A percentile compares a stretch with the other conserved stretches of the same genome.
phyloP scores from a whole-genome alignment of 192 early-diverging fungal species.

The Entomortierella parvispora region DNA sequence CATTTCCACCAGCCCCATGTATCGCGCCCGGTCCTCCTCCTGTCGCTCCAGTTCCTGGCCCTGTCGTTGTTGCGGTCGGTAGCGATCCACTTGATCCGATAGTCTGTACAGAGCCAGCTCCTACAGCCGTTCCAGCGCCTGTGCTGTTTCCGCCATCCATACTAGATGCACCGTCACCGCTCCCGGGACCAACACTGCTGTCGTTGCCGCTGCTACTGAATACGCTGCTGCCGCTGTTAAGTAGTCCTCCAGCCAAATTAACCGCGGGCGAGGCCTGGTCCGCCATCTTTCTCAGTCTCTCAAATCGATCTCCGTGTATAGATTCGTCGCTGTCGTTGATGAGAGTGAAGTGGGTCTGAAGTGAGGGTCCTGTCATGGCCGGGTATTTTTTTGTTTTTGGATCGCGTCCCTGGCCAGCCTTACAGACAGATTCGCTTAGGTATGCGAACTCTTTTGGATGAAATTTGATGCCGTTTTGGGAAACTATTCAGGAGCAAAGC shows the following conservation, averaged over 20 bases:
- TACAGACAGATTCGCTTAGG: constrained; percentile 39
- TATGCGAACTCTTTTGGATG: constrained; percentile 48
- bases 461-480: constrained; percentile 41
- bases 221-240: background rate
- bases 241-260: constrained; percentile 2
- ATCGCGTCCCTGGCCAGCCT: constrained; percentile 31
- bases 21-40: background rate
- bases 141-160: background rate
- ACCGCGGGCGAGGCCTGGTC: constrained; percentile 35
- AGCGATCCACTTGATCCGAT: background rate
- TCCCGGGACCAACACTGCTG: too few relatives aligned
- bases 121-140: background rate
- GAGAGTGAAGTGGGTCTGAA: constrained; percentile 41
- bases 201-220: too few relatives aligned
- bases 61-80: background rate
- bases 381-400: constrained; percentile 36
- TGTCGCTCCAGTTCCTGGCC: constrained; percentile 1
- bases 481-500: constrained; percentile 5
- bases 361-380: constrained; percentile 37
- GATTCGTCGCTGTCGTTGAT: constrained; percentile 10
- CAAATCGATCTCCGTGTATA: constrained; percentile 26
- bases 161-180: too few relatives aligned
- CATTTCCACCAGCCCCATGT: background rate
- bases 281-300: constrained; percentile 35
- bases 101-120: background rate